Percentiles rank a stretch among this genome's conserved stretches.
phyloP scores from a whole-genome alignment of 495 filamentous ascomycete genomes.

The Penicillium cataractarum region DNA sequence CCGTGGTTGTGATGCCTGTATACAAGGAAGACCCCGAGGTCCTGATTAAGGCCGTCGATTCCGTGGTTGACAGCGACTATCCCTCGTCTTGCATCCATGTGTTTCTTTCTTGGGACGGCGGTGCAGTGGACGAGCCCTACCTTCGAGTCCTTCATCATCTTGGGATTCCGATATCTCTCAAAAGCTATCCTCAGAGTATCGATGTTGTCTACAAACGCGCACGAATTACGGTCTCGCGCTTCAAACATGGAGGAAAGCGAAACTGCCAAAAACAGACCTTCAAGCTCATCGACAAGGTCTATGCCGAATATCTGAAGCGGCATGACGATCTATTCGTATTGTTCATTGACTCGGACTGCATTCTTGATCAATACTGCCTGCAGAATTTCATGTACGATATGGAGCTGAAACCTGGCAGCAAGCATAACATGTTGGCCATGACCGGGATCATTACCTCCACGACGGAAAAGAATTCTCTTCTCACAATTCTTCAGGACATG shows the following conservation, averaged over 20 bases:
- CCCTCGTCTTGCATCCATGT: conserved; percentile 92
- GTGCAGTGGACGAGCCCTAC: conserved; percentile 85
- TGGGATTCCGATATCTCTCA: conserved; percentile 76
- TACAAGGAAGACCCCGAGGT: conserved; percentile 91
- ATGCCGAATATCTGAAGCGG: conserved; percentile 81
- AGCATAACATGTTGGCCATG: conserved; percentile 95
- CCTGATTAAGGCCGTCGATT: conserved; percentile 87
- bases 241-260: conserved; percentile 91
- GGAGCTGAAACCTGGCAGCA: conserved; percentile 94
- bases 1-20: conserved; percentile 96
- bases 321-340: conserved; percentile 95
- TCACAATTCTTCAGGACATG: conserved; percentile 95
- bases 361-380: conserved; percentile 87
- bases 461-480: conserved; percentile 82
- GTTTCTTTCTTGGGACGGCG: conserved; percentile 95
- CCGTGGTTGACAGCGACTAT: conserved; percentile 93
- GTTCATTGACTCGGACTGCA: conserved; percentile 98
- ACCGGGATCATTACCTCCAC: conserved; percentile 97
- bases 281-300: conserved; percentile 92
- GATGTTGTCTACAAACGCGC: conserved; percentile 83
- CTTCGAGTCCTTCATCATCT: conserved; percentile 86
- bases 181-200: conserved; percentile 85
- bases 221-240: conserved; percentile 89
- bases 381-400: conserved; percentile 99
- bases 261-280: conserved; percentile 94